These are phyloP conservation scores for Vitis hybrid DNA, from an alignment of 177 flowering plant genomes.

Conservation along the genomic window DNA sequence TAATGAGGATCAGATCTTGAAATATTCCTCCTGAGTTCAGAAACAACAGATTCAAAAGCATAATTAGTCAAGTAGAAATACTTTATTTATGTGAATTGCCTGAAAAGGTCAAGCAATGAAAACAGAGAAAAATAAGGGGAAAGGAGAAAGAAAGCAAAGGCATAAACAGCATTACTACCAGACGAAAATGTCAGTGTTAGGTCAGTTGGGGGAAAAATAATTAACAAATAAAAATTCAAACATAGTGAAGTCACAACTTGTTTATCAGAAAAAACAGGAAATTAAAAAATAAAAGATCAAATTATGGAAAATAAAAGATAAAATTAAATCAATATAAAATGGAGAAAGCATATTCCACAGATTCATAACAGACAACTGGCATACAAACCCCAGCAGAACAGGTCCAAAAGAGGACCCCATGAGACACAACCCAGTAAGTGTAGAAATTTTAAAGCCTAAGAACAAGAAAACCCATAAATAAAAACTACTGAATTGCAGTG, in stretches of 20 bases:
- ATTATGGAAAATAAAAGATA: neutral
- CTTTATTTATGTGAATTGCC: neutral
- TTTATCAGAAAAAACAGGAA: neutral
- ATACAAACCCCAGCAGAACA: neutral
- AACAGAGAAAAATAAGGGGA: neutral
- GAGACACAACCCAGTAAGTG: neutral
- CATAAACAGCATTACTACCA: too few relatives aligned
- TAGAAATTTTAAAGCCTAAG: neutral
- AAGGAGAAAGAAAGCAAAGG: neutral
- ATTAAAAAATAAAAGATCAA: neutral
- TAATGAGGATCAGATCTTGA: slow-evolving; percentile 44
- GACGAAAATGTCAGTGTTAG: too few relatives aligned
- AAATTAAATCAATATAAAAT: neutral
- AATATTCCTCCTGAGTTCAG: slow-evolving; percentile 42
- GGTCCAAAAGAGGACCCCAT: slow-evolving; percentile 13
- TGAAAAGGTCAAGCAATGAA: neutral
- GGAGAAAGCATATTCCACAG: neutral
- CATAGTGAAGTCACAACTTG: neutral
- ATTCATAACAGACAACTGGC: slow-evolving; percentile 3
- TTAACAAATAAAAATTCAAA: too few relatives aligned
- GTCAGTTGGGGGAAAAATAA: too few relatives aligned
- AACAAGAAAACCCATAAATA: neutral
- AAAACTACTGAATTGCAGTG: neutral
- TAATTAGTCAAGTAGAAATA: slow-evolving; percentile 1
- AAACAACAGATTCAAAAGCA: slow-evolving; percentile 4